Conservation (phyloP, 352 stramenopile genomes). For the Albugo candida region DNA sequence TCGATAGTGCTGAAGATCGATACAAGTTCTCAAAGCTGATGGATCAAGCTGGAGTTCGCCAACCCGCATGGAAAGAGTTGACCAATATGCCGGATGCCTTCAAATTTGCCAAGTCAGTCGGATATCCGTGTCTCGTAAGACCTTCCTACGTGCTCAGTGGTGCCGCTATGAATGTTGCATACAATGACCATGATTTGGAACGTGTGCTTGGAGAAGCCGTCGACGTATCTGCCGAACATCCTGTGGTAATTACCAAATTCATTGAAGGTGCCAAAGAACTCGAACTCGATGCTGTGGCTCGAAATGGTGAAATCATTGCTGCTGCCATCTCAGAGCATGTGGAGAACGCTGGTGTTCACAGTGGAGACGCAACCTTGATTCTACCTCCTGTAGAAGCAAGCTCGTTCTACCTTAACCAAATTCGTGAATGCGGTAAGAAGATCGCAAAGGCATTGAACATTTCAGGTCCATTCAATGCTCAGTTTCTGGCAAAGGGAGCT, state of each 20-base stretch:
- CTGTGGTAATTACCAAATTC: conserved; percentile 95
- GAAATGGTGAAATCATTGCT: conserved; percentile 76
- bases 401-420: conserved; percentile 41
- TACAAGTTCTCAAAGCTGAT: conserved; percentile 92
- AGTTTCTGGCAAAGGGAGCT: conserved; percentile 87
- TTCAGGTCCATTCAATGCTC: conserved; percentile 90
- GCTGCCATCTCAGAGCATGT: conserved; percentile 86
- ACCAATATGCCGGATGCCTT: conserved; percentile 76
- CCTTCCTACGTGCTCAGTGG: conserved; percentile 95
- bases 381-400: conserved; percentile 62
- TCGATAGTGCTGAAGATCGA: conserved; percentile 89
- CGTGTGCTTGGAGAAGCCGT: conserved; percentile 80
- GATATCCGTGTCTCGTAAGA: conserved; percentile 92
- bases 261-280: conserved; percentile 87
- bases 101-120: conserved; percentile 85
- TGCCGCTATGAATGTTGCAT: conserved; percentile 96
- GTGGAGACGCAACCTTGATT: conserved; percentile 80
- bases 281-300: conserved; percentile 83
- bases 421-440: conserved; percentile 45
- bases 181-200: conserved; percentile 82
- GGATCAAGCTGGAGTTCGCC: conserved; percentile 83
- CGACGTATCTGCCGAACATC: conserved; percentile 87
- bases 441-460: conserved; percentile 90
- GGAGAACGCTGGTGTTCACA: conserved; percentile 88
- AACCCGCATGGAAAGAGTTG: conserved; percentile 73